These are phyloP conservation scores for Trifolium fragiferum DNA, from an alignment of 306 rosid species.

Conservation along the genomic window DNA sequence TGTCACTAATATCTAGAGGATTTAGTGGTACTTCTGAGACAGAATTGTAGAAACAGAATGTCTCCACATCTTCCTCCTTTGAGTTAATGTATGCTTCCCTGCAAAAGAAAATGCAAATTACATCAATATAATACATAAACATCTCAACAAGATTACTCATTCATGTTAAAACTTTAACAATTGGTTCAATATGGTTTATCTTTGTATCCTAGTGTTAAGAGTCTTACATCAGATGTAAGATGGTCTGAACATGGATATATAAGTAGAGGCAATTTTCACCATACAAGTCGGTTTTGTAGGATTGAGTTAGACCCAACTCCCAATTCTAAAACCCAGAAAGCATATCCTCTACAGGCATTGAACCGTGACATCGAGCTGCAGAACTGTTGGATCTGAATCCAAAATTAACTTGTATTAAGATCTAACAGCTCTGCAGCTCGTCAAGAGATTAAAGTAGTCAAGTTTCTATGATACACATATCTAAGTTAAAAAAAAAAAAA, in stretches of 20 bases:
- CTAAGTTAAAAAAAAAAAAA: conserved; percentile 5
- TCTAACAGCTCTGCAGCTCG: background rate
- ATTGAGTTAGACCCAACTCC: no score
- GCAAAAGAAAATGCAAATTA: conserved; percentile 31
- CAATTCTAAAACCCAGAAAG: no score
- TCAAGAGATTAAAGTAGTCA: no score
- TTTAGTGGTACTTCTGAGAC: conserved; percentile 38
- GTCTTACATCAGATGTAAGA: no score
- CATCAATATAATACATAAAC: background rate
- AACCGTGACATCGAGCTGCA: background rate
- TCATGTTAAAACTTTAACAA: background rate
- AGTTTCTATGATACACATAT: background rate
- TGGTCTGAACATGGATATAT: no score
- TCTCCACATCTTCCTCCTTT: conserved; percentile 50
- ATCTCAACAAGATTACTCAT: background rate
- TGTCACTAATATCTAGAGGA: conserved; percentile 46
- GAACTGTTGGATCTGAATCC: background rate
- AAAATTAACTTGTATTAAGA: background rate
- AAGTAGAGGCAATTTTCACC: no score
- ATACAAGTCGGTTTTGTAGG: no score
- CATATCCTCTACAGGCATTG: no score
- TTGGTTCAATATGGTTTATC: background rate
- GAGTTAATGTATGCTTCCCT: conserved; percentile 60
- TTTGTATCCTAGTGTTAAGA: background rate
- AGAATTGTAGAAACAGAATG: conserved; percentile 50